Conservation (phyloP, 352 stramenopile species). For the Pythium oligandrum region DNA sequence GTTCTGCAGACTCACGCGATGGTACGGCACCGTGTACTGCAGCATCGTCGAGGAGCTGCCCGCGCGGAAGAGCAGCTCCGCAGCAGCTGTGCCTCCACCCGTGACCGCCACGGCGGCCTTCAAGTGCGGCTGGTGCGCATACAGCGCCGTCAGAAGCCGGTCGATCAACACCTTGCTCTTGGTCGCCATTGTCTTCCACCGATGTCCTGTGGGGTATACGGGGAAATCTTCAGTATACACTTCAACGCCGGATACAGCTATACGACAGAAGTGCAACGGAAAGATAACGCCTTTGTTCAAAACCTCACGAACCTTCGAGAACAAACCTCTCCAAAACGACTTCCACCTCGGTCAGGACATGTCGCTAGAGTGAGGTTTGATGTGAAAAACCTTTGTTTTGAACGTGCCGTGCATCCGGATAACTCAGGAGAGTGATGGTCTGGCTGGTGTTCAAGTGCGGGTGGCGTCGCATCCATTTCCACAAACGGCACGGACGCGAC, state of each 20-base stretch:
- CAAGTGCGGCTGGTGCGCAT: conserved; percentile 35
- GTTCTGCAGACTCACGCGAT: conserved; percentile 45
- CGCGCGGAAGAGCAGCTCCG: conserved; percentile 41
- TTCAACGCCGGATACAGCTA: not conserved
- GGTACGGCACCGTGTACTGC: conserved; percentile 64
- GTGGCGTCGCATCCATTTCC: conserved; percentile 6
- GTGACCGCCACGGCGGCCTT: conserved; percentile 59
- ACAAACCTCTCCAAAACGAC: not conserved
- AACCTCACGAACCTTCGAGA: conserved; percentile 11
- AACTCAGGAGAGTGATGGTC: conserved; percentile 15
- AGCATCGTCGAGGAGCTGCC: conserved; percentile 72
- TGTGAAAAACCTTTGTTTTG: no score
- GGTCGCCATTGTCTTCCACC: no score
- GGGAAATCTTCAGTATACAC: conserved; percentile 5
- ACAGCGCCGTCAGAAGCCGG: conserved; percentile 49
- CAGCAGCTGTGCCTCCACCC: conserved; percentile 41
- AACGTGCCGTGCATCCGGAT: conserved; percentile 2
- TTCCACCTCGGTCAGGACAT: no score
- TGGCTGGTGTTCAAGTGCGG: conserved; percentile 5
- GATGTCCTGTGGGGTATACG: not conserved
- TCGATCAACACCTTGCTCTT: conserved; percentile 24
- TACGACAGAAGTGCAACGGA: no score
- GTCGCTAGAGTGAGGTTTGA: no score
- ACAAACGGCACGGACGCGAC: conserved; percentile 7
- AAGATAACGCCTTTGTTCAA: no score